These are phyloP conservation scores for Sistotremastrum niveocremeum DNA, from an alignment of 768 basidiomycete genomes.

Conservation along the genomic window DNA sequence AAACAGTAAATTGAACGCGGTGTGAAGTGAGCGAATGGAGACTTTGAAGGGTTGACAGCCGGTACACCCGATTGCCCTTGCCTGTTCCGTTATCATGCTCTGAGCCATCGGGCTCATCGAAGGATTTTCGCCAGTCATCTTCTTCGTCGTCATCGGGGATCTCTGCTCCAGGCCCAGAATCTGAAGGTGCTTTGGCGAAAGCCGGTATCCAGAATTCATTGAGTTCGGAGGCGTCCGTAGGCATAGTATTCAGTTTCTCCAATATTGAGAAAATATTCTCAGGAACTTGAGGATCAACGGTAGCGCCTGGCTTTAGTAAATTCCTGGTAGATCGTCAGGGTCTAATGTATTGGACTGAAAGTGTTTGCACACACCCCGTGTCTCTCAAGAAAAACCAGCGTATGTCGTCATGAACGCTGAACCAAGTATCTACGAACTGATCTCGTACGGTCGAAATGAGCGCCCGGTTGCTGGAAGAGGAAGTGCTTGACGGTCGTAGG, in stretches of 20 bases:
- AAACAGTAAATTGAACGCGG: conserved; percentile 62
- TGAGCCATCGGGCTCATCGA: conserved; percentile 44
- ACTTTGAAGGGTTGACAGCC: conserved; percentile 61
- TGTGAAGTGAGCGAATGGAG: conserved; percentile 68
- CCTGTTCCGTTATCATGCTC: conserved; percentile 19
- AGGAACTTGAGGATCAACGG: conserved; percentile 24
- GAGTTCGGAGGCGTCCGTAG: conserved; percentile 51
- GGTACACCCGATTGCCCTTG: conserved; percentile 37
- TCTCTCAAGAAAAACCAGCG: conserved; percentile 85
- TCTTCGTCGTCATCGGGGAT: conserved; percentile 32
- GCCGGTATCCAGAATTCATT: conserved; percentile 73
- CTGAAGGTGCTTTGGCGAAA: conserved; percentile 34
- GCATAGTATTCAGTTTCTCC: conserved; percentile 59
- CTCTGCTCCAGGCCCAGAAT: conserved; percentile 12
- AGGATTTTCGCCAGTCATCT: conserved; percentile 75
- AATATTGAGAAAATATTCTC: conserved; percentile 51
- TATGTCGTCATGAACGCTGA: conserved; percentile 68
- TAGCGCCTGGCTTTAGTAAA: conserved; percentile 14
- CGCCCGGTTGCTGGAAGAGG: not conserved
- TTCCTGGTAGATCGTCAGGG: conserved; percentile 18
- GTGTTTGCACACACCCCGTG: conserved; percentile 37
- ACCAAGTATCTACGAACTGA: conserved; percentile 56
- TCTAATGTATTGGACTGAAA: conserved; percentile 7
- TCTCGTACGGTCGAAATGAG: conserved; percentile 48
- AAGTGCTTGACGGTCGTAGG: conserved; percentile 7